Percentiles rank a stretch among this genome's conserved stretches.
phyloP scores from a whole-genome alignment of 257 asterid genomes.

The Marsdenia floribunda region DNA sequence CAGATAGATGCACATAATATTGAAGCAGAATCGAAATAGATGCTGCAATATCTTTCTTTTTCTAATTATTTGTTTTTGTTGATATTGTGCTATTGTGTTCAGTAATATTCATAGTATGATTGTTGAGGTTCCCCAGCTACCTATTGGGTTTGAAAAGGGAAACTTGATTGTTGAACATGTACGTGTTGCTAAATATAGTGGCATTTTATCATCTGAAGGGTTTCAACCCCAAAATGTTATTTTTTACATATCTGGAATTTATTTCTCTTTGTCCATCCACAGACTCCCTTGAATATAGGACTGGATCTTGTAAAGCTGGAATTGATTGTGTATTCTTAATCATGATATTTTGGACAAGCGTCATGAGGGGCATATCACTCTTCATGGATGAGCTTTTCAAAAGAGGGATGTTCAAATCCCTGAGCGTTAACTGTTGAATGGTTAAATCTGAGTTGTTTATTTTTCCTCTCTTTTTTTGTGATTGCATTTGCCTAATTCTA shows the following conservation, averaged over 20 bases:
- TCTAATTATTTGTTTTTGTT: not conserved
- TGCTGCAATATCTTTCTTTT: not conserved
- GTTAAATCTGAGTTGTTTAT: not conserved
- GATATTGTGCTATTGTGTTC: conserved; percentile 8
- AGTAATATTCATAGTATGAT: conserved; percentile 1
- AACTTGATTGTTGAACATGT: not conserved
- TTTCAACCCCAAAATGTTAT: not conserved
- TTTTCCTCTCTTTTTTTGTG: not conserved
- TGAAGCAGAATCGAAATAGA: not conserved
- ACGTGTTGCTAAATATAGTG: not conserved
- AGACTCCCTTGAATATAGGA: not conserved
- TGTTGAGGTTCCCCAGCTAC: not conserved
- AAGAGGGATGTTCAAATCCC: not conserved
- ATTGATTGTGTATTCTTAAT: too few relatives aligned
- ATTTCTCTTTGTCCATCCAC: not conserved
- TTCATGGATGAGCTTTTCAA: too few relatives aligned
- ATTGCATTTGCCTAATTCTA: not conserved
- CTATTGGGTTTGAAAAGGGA: not conserved
- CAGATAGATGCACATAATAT: conserved; percentile 5
- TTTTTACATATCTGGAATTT: not conserved
- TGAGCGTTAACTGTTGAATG: not conserved
- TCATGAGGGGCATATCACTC: too few relatives aligned
- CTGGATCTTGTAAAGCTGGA: too few relatives aligned
- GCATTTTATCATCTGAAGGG: not conserved
- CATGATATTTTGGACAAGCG: too few relatives aligned